Evolutionary conservation across 805 yeast species (phyloP), one percentile per base, ranked within the genome.

Genomic region (Metschnikowia amazonensis): DNA sequence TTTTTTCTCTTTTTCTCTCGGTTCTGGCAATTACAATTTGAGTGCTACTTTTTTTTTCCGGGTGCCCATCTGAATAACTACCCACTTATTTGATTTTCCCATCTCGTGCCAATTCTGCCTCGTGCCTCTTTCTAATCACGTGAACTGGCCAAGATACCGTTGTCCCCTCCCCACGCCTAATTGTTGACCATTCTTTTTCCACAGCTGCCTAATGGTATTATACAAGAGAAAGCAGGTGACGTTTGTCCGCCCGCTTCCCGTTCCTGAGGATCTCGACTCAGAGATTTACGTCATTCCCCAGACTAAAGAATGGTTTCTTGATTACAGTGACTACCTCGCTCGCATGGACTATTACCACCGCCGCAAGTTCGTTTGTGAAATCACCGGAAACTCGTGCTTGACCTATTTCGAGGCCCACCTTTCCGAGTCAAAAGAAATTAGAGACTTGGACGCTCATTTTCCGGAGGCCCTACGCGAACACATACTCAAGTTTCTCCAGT

Each of bases 391-490:
- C 58, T 84, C 97, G 14, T 85, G 95, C 57, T 74, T 92, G 47
- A 88, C 97, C 0, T 94, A 79, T 62, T 90, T 90, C 62, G 95
- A 94, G 58, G 99, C 98, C 0, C 73, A 80, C 36, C 80, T 81
- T 44, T 81, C 86, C 48, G 99, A 92, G 67, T 76, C 48, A 39
- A 64, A 59, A 46, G 80, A 58, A 57, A 72, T 77, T 51, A 70
- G 68, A 44, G 80, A 78, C 50, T 89, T 92, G 43, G 95, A 89
- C 58, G 72, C 76, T 45, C 77, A 79, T 58, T 94, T 94, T 63
- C 99, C 99, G 4, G 95, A 92, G 55, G 85, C 95, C 34, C 75
- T 90, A 44, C 83, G 89, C 58, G 97, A 88, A 58, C 99, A 97
- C 9, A 86, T 94, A n/a, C 77, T 95, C 20, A 70, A 96, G 53